Base-by-base conservation (phyloP, 345 rosid genomes). In the Eucalyptus brandiana region DNA sequence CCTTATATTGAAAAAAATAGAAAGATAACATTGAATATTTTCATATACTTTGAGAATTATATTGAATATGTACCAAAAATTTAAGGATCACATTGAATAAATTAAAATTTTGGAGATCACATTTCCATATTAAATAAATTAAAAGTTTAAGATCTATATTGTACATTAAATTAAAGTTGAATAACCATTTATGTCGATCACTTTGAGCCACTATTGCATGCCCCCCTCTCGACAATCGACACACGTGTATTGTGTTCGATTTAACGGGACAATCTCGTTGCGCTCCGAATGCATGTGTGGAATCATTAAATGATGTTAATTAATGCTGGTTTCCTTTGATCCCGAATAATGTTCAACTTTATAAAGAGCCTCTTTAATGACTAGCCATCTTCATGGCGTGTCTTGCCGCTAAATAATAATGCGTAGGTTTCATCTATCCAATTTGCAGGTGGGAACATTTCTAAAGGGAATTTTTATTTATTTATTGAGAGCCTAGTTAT, bases 11-110 rank as follows among this genome's bases (percentile, higher is more conserved):
- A 24, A 56, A 24, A 23, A 23, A 9, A 56, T 19, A 4, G 2
- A 56, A 23, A 56, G 6, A 21, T 5, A 2, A 19, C 0, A 19
- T 53, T 19, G 5, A 53, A 53, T 19, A 8, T 53, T 7, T 53
- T 23, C 30, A 6, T 24, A 56, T 56, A 56, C 1, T 56, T 56
- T 56, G 3, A 56, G 14, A 56, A 56, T 3, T 24, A 24, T 24
- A 56, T 24, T 56, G 0, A 53, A 53, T 53, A 2, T 53, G 2
- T 53, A 19, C 0, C 0, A 53, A 53, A 53, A 53, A 53, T 19
- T 53, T 53, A 8, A 8, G 11, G 2, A 56, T 56, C 6, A 24
- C 0, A 4, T 56, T 56, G 3, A 56, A 56, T 56, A 56, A 56
- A 56, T 23, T 24, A 56, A 56, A 56, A 56, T 24, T 56, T 56